Percentiles rank a stretch among this genome's conserved stretches.
phyloP scores from a whole-genome alignment of 805 yeast genomes.

The Limtongozyma cylindracea region DNA sequence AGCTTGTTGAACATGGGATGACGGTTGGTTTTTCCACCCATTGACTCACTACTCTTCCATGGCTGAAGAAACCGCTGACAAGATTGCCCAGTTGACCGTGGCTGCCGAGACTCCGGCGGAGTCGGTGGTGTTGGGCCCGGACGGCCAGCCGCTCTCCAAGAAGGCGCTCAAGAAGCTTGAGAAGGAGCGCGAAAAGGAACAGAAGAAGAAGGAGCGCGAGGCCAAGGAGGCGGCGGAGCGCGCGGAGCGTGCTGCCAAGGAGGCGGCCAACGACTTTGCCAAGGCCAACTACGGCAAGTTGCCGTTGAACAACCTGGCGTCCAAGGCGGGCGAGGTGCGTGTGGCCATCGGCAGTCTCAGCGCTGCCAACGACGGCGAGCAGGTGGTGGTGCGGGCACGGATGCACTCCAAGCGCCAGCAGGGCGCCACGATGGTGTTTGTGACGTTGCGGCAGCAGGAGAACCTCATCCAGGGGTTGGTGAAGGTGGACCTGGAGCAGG shows the following conservation, averaged over 20 bases:
- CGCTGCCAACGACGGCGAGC: constrained; percentile 43
- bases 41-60: too few relatives aligned
- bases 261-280: constrained; percentile 60
- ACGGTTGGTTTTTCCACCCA: too few relatives aligned
- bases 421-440: constrained; percentile 82
- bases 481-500: constrained; percentile 16
- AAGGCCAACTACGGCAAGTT: constrained; percentile 72
- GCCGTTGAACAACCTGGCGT: constrained; percentile 61
- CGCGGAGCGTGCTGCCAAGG: constrained; percentile 43
- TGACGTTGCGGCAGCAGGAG: constrained; percentile 90
- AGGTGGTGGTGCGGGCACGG: constrained; percentile 78
- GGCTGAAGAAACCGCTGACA: too few relatives aligned
- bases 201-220: constrained; percentile 81
- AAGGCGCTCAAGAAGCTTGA: constrained; percentile 88
- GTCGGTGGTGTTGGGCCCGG: constrained; percentile 23
- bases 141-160: constrained; percentile 75
- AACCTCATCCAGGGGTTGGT: constrained; percentile 59
- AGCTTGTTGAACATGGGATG: too few relatives aligned
- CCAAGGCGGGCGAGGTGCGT: constrained; percentile 44
- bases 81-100: too few relatives aligned
- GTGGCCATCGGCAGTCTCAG: constrained; percentile 27
- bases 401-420: constrained; percentile 84
- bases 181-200: constrained; percentile 79
- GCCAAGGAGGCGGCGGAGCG: constrained; percentile 70
- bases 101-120: constrained; percentile 4